Base-by-base conservation (phyloP, 169 alveolate genomes). In the Plasmodium knowlesi region DNA sequence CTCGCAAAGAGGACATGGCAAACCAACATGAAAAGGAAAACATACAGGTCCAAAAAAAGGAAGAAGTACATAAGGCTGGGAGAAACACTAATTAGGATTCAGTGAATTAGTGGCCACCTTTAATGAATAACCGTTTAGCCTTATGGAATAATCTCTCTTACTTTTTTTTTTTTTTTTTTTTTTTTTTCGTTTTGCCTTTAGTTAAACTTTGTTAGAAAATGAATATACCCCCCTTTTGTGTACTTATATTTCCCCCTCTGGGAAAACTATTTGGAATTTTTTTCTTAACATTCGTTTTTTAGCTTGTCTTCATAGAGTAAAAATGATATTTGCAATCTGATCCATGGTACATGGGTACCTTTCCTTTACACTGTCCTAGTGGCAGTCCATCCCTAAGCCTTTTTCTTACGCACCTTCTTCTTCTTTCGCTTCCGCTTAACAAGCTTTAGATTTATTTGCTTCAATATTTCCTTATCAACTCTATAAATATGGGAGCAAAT, bases 1-100 rank as follows among this genome's bases (percentile, higher is more conserved):
- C 89, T 82, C 72, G 5, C 86, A 43, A 78, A 71, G 70, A 85
- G 96, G 76, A 96, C 96, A 3, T 96, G 97, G 97, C 96, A 89
- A 22, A 96, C 97, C 28, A 96, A 96, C 78, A 96, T 96, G 97
- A 91, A 95, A 70, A 89, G 96, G 91, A 89, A 85, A 37, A 96
- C 97, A 30, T 96, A 96, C 82, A 89, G 95, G 72, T 92, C 96
- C 79, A 82, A 92, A 71, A 67, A 78, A 41, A 79, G 96, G 46
- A 96, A 96, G 79, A 91, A 96, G 57, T 96, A 84, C 86, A 96
- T 96, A 32, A 83, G 97, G 73, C 79, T 96, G 19, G 96, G 96
- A 16, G 97, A 96, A 54, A 93, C 96, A 16, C 72, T 96, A 61
- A 78, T 96, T 78, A 84, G 97, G 61, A 93, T 96, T 39, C 93